Evolutionary conservation across 1,284 basidiomycete genomes (phyloP), one percentile per base, ranked within the genome.

Genomic region (Moesziomyces sp.): DNA sequence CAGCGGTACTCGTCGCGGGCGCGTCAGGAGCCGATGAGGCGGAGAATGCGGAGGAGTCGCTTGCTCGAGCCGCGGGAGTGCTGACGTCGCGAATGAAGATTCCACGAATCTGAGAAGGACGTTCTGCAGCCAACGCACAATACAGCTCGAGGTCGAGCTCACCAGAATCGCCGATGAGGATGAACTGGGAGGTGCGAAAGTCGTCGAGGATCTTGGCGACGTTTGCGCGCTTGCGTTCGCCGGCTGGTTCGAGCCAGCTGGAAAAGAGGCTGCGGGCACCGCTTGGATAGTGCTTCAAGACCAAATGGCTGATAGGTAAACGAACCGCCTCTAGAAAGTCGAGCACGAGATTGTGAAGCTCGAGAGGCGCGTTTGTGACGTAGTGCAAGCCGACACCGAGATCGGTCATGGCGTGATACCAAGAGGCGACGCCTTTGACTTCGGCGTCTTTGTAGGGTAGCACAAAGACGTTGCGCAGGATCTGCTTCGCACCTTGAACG

Each of bases 331-430:
- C 85, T 60, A 98, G 88, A 83, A 96, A 97, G 38, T 92, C 89
- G 63, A 87, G 88, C 28, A 97, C 86, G 18, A 94, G 87, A 89
- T 91, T 42, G 51, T 93, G 88, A n/a, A 95, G 87, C 78, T 94
- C 92, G 76, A 91, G 92, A 0, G 94, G 94, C 0, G 91, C 90
- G 81, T 97, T 97, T 21, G 92, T 94, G 90, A 95, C 78, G 21
- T 71, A 82, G 58, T 78, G 78, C 35, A 81, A 60, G 28, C 72
- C 52, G 3, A 52, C 74, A 5, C 63, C 74, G 13, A 60, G 19
- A 10, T 72, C 52, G 24, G 55, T 54, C 64, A 70, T 70, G 23
- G 69, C 48, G 19, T 58, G 69, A 43, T 77, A 78, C 78, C 78
- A 80, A 10, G 90, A 89, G 34, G 90, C 88, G 91, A 97, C 94